These are phyloP conservation scores for Suillus discolor DNA, from an alignment of 768 basidiomycete species.

Conservation along the genomic window DNA sequence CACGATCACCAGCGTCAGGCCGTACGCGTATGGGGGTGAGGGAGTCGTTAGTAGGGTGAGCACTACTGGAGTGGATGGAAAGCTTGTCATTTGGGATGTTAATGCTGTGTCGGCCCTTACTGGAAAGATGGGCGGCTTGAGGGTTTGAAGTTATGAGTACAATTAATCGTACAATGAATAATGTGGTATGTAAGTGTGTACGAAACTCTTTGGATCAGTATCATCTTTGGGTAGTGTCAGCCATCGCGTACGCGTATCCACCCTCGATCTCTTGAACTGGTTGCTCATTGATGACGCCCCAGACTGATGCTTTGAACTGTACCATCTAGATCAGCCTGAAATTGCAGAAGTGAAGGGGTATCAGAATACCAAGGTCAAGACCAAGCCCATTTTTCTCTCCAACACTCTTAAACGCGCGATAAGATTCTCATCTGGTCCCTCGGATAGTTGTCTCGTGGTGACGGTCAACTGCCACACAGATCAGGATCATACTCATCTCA, in stretches of 20 bases:
- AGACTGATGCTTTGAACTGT: slow-evolving; percentile 95
- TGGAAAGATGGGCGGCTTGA: slow-evolving; percentile 52
- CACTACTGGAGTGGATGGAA: slow-evolving; percentile 93
- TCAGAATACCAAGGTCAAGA: slow-evolving; percentile 78
- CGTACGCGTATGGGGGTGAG: slow-evolving; percentile 59
- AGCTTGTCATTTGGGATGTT: slow-evolving; percentile 89
- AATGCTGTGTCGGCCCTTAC: slow-evolving; percentile 55
- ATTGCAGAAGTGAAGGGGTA: slow-evolving; percentile 1
- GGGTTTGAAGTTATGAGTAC: slow-evolving; percentile 35
- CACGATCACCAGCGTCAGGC: slow-evolving; percentile 89
- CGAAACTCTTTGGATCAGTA: neutral
- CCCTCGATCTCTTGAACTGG: slow-evolving; percentile 32
- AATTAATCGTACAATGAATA: neutral
- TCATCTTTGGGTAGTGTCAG: slow-evolving; percentile 12
- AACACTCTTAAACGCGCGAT: slow-evolving; percentile 75
- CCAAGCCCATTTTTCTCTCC: slow-evolving; percentile 94
- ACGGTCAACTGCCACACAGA: slow-evolving; percentile 51
- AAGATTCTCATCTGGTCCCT: slow-evolving; percentile 77
- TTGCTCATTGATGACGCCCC: slow-evolving; percentile 90
- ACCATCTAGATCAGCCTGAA: neutral
- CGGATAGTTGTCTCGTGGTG: slow-evolving; percentile 69
- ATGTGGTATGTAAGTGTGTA: neutral
- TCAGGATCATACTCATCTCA: slow-evolving; percentile 1
- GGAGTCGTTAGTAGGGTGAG: slow-evolving; percentile 75
- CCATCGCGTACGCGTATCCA: slow-evolving; percentile 20